phyloP scores from a whole-genome alignment of 306 rosid species.

The Nissolia schottii region DNA sequence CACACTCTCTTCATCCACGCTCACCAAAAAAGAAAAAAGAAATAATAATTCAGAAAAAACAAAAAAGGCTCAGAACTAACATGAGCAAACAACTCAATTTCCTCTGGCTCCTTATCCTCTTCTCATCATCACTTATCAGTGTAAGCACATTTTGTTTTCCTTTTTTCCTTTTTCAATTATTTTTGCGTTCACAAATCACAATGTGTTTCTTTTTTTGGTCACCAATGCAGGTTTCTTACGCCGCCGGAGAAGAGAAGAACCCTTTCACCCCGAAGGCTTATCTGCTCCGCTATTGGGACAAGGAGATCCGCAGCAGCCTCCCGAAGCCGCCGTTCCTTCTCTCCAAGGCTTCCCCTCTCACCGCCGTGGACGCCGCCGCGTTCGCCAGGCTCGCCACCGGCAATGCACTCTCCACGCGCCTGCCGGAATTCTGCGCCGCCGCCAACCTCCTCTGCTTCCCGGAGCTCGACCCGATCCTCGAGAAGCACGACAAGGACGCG shows the following conservation, averaged over 20 bases:
- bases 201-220: neutral
- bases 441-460: constrained; percentile 80
- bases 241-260: constrained; percentile 30
- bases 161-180: neutral
- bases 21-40: neutral
- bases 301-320: constrained; percentile 66
- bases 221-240: constrained; percentile 62
- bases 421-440: constrained; percentile 74
- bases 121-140: constrained; percentile 41
- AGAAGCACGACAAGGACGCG: constrained; percentile 57
- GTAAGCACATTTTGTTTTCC: constrained; percentile 46
- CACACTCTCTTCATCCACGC: neutral
- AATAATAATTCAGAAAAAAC: neutral
- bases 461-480: constrained; percentile 49
- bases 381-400: constrained; percentile 61
- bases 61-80: constrained; percentile 1
- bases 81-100: constrained; percentile 40
- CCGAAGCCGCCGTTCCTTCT: constrained; percentile 57
- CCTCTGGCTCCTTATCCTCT: constrained; percentile 51
- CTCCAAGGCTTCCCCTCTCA: constrained; percentile 74
- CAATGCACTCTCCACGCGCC: constrained; percentile 46
- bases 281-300: constrained; percentile 79
- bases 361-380: constrained; percentile 51
- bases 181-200: neutral
- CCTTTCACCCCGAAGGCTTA: constrained; percentile 80